Evolutionary conservation across 2,329 filamentous ascomycete species (phyloP).

Genomic region (Fusarium brevicatenulatum): DNA sequence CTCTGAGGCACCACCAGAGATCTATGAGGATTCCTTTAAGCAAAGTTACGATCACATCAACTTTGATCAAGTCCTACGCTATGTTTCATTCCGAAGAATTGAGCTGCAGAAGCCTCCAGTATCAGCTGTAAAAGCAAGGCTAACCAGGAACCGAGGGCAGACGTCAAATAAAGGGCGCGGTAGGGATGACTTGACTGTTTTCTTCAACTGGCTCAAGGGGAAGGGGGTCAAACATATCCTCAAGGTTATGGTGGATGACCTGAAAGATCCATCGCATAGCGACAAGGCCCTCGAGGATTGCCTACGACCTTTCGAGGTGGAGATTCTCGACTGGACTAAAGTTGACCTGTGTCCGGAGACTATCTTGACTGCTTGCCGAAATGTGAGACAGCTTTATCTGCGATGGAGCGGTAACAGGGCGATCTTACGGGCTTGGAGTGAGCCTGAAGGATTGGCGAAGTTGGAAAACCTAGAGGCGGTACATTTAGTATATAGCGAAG

Average conservation of each 20-base stretch:
- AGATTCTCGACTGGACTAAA: conserved; percentile 16
- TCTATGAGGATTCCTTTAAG: background rate
- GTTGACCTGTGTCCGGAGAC: background rate
- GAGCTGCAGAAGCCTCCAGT: background rate
- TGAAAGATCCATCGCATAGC: background rate
- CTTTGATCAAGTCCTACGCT: background rate
- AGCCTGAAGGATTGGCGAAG: conserved; percentile 3
- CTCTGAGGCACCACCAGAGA: background rate
- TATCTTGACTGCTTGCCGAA: background rate
- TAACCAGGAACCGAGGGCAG: background rate
- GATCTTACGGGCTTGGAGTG: conserved; percentile 18
- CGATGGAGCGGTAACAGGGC: conserved; percentile 19
- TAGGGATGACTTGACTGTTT: background rate
- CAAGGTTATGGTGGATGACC: conserved; percentile 7
- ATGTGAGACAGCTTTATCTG: background rate
- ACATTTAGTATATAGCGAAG: background rate
- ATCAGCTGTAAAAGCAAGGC: background rate
- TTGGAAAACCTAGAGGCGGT: background rate
- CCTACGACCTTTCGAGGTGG: conserved; percentile 1
- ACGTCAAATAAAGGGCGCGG: background rate
- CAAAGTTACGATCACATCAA: background rate
- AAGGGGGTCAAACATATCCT: conserved; percentile 15
- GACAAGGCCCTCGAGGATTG: conserved; percentile 7
- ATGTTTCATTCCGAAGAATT: background rate
- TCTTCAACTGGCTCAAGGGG: conserved; percentile 10